phyloP scores from a whole-genome alignment of 2,329 filamentous ascomycete genomes.

The Nemania abortiva region DNA sequence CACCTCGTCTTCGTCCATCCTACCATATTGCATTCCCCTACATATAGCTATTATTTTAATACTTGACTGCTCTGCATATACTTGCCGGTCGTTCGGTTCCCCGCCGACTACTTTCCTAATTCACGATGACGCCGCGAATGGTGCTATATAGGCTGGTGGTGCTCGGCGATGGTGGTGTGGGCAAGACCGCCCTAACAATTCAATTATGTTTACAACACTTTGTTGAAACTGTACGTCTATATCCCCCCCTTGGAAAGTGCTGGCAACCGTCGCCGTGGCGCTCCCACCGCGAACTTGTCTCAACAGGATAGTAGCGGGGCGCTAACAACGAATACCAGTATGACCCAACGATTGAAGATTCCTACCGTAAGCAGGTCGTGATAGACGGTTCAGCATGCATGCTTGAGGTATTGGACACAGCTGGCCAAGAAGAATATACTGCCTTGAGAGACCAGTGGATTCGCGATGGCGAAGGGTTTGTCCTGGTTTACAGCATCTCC shows the following conservation, averaged over 20 bases:
- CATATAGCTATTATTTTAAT: slow-evolving; percentile 36
- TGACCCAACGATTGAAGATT: slow-evolving; percentile 89
- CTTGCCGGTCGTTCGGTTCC: slow-evolving; percentile 41
- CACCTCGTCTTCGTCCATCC: slow-evolving; percentile 15
- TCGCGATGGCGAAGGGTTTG: slow-evolving; percentile 95
- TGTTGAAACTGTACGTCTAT: slow-evolving; percentile 81
- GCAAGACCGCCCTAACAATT: slow-evolving; percentile 93
- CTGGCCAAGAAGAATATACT: slow-evolving; percentile 98
- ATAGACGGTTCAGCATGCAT: slow-evolving; percentile 97
- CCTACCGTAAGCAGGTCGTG: slow-evolving; percentile 88
- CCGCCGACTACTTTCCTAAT: slow-evolving; percentile 44
- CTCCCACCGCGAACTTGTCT: not conserved
- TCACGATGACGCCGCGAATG: slow-evolving; percentile 89
- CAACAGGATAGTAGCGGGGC: not conserved
- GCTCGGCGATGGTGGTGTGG: slow-evolving; percentile 91
- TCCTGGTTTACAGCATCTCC: slow-evolving; percentile 98
- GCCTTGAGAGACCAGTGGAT: slow-evolving; percentile 98
- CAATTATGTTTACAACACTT: slow-evolving; percentile 99
- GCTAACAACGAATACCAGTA: slow-evolving; percentile 65
- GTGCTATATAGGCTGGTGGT: slow-evolving; percentile 97
- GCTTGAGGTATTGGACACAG: slow-evolving; percentile 97
- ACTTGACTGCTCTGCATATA: slow-evolving; percentile 25
- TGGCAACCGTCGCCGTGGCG: slow-evolving; percentile 8
- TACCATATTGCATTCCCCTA: slow-evolving; percentile 23
- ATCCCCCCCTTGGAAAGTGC: not conserved